Conservation (phyloP, 1,284 basidiomycete genomes). For the Ustilago esculenta region DNA sequence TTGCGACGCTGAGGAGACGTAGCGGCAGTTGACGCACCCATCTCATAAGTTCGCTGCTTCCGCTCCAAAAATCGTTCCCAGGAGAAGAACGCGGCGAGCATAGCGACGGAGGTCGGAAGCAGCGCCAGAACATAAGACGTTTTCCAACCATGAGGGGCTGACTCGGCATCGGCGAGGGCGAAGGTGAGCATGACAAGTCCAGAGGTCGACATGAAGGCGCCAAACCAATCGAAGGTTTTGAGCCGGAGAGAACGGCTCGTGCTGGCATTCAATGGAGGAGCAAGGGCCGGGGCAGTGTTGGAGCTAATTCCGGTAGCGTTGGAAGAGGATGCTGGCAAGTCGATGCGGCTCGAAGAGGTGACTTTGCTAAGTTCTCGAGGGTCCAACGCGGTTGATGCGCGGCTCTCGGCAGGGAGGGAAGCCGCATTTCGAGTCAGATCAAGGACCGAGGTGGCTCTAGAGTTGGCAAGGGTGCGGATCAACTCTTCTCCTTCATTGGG, state of each 20-base stretch:
- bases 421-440: conserved; percentile 11
- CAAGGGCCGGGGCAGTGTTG: not conserved
- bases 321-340: conserved; percentile 8
- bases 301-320: not conserved
- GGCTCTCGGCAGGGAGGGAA: not conserved
- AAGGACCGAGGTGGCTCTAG: conserved; percentile 10
- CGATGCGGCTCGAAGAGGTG: conserved; percentile 4
- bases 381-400: not conserved
- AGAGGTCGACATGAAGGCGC: conserved; percentile 77
- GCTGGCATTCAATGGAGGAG: not conserved
- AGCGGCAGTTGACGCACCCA: conserved; percentile 16
- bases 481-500: conserved; percentile 62
- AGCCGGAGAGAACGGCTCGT: conserved; percentile 32
- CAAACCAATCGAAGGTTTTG: conserved; percentile 78
- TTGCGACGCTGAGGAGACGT: conserved; percentile 58
- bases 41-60: conserved; percentile 33
- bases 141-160: conserved; percentile 77
- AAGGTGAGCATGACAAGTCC: conserved; percentile 83
- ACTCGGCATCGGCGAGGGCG: conserved; percentile 78
- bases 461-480: conserved; percentile 7
- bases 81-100: conserved; percentile 74
- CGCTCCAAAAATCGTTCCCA: conserved; percentile 76
- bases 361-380: conserved; percentile 7
- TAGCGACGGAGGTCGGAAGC: conserved; percentile 74
- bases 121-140: conserved; percentile 72